Percentiles rank a stretch among this genome's conserved stretches.
These are phyloP conservation scores for Trichosanthes truncata DNA, from an alignment of 306 rosid species.

Conservation along the genomic window DNA sequence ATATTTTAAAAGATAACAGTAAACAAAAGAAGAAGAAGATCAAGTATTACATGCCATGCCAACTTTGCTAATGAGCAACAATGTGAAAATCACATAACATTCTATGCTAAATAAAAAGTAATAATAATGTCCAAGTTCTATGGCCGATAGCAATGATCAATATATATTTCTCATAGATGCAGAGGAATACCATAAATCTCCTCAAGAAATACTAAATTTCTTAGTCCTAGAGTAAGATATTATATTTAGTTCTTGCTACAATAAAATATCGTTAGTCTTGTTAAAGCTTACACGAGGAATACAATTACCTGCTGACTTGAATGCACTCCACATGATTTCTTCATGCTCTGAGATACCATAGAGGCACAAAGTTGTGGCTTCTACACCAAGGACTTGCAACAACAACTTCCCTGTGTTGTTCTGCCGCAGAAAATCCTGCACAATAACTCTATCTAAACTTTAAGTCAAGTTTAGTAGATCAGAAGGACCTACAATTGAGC, in stretches of 20 bases:
- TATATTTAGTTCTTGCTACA: background rate
- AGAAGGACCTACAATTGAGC: background rate
- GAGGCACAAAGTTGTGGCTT: slow-evolving; percentile 72
- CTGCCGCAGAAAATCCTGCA: slow-evolving; percentile 85
- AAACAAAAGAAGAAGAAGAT: background rate
- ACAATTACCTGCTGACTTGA: slow-evolving; percentile 63
- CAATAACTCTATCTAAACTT: background rate
- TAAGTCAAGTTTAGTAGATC: background rate
- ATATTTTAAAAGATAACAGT: background rate
- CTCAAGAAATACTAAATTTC: background rate
- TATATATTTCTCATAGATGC: background rate
- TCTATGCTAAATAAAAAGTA: background rate
- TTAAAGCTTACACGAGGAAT: background rate
- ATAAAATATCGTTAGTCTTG: background rate
- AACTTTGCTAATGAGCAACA: background rate
- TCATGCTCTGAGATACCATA: slow-evolving; percentile 79
- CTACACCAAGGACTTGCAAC: slow-evolving; percentile 83
- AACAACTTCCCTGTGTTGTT: slow-evolving; percentile 88
- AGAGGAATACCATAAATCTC: background rate
- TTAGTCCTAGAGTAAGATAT: background rate
- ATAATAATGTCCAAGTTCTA: background rate
- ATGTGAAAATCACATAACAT: background rate
- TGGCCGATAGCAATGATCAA: background rate
- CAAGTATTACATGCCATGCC: background rate
- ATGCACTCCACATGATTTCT: slow-evolving; percentile 81